These are phyloP conservation scores for Nannizziopsis arthrosporioides DNA, from an alignment of 2,329 filamentous ascomycete genomes.

Conservation along the genomic window DNA sequence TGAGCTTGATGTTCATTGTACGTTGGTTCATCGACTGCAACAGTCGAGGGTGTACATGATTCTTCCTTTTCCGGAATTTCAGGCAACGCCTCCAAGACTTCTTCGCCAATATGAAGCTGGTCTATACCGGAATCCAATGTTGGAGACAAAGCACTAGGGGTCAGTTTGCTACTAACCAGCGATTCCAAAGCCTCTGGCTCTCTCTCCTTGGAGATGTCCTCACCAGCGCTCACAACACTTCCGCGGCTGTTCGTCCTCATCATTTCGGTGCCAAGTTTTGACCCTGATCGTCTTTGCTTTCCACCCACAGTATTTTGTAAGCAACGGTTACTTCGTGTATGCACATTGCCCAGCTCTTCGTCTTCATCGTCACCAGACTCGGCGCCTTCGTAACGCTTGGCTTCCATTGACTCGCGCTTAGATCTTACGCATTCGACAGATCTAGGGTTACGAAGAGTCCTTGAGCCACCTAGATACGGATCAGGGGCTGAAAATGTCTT, in stretches of 20 bases:
- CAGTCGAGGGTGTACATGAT: constrained; percentile 10
- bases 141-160: not conserved
- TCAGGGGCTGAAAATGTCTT: constrained; percentile 55
- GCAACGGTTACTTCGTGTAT: constrained; percentile 39
- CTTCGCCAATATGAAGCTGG: constrained; percentile 26
- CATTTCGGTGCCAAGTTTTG: constrained; percentile 92
- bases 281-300: constrained; percentile 50
- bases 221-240: constrained; percentile 48
- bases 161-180: constrained; percentile 14
- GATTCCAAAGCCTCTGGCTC: constrained; percentile 18
- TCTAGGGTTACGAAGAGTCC: constrained; percentile 49
- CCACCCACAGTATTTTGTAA: constrained; percentile 35
- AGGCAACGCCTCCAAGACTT: constrained; percentile 21
- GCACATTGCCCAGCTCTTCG: constrained; percentile 62
- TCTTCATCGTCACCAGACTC: constrained; percentile 94
- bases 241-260: constrained; percentile 93
- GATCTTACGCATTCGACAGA: constrained; percentile 62
- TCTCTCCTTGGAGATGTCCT: constrained; percentile 24
- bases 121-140: constrained; percentile 25
- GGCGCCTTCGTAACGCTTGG: constrained; percentile 57
- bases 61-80: constrained; percentile 21
- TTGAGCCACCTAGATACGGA: constrained; percentile 39
- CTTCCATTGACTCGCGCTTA: constrained; percentile 65
- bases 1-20: not conserved
- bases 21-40: not conserved